Base-by-base conservation (phyloP, 169 alveolate genomes). In the Cryptosporidium canis region DNA sequence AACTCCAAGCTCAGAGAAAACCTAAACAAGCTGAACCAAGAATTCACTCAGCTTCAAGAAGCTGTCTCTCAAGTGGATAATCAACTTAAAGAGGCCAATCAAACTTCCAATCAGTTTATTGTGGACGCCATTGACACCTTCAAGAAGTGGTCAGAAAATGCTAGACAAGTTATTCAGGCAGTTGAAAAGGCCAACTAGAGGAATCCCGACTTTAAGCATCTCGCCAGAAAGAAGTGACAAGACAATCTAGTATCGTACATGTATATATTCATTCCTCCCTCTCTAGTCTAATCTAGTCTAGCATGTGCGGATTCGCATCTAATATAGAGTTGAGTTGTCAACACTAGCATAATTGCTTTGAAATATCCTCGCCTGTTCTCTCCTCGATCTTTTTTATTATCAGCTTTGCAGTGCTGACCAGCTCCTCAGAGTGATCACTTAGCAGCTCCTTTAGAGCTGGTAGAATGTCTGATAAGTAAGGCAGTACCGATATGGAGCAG, bases 101-200 rank as follows among this genome's bases (percentile, higher is more conserved):
- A 77, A 35, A 58, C 71, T n/a, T 77, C 87, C 41, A 56, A 29
- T 61, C 35, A n/a, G 31, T 77, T 77, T 61, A 37, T 77, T 12
- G 11, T 9, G 16, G 87, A 77, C 24, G 72, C 87, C 24, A 77
- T 77, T 21, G 87, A 77, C 11, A 63, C 72, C 33, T 77, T 77
- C n/a, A 35, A 48, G n/a, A 77, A 35, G 9, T 77, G 87, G 87
- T 77, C 72, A 16, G 66, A 77, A 58, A 77, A 77, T 61, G 68
- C 87, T 3, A 77, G 24, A 44, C 45, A 43, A 37, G 71, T 77
- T 27, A 77, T 77, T 14, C 35, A 33, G 16, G 77, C 87, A 18
- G 87, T 77, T 14, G 77, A 77, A 43, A 5, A 48, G 24, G 87
- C 84, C 21, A 70, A 70, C 24, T 70, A 67, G n/a, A n/a, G n/a